These are phyloP conservation scores for Fusarium pseudoanthophilum DNA, from an alignment of 2,329 filamentous ascomycete genomes.

Conservation along the genomic window DNA sequence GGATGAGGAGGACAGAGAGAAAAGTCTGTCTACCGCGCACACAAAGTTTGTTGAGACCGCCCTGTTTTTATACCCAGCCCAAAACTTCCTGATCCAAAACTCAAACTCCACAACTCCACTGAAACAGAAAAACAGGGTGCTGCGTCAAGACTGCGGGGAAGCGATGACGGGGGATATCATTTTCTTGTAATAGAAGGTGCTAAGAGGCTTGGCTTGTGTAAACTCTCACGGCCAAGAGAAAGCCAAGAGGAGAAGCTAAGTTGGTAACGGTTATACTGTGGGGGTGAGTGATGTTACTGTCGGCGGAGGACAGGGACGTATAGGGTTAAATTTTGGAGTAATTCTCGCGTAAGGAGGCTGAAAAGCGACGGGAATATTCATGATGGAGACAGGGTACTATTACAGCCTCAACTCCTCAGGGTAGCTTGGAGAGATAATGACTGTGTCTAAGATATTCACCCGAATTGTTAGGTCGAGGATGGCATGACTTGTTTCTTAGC, in stretches of 20 bases:
- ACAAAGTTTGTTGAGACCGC: not conserved
- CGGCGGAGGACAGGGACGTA: not conserved
- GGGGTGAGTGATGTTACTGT: not conserved
- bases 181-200: constrained; percentile 25
- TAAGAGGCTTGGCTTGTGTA: constrained; percentile 21
- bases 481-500: not conserved
- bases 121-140: constrained; percentile 4
- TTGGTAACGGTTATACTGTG: not conserved
- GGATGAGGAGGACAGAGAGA: not conserved
- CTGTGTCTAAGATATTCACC: not conserved
- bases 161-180: not conserved
- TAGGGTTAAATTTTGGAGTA: not conserved
- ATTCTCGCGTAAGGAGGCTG: not conserved
- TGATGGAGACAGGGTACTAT: not conserved
- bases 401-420: not conserved
- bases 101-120: constrained; percentile 13
- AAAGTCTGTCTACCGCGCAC: not conserved
- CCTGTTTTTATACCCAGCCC: not conserved
- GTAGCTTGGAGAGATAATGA: not conserved
- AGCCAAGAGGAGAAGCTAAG: constrained; percentile 21
- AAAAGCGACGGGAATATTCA: not conserved
- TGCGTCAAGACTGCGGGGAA: constrained; percentile 24
- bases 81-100: constrained; percentile 4
- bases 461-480: not conserved
- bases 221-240: not conserved